Conservation (phyloP, 2,329 filamentous ascomycete species). For the Trichoderma pleuroti region DNA sequence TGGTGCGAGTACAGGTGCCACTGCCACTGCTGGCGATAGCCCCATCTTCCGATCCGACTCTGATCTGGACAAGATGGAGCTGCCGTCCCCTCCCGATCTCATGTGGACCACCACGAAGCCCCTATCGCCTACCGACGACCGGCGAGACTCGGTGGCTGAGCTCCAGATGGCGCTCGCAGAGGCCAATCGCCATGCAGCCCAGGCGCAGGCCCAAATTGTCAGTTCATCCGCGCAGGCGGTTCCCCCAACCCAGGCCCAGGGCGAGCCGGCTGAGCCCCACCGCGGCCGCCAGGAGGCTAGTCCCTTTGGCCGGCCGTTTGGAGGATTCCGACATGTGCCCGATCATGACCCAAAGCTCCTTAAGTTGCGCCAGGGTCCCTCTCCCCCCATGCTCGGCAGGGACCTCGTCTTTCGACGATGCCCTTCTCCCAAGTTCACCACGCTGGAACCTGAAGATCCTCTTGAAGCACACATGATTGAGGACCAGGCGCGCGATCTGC, state of each 20-base stretch:
- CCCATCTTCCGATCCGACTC: conserved; percentile 35
- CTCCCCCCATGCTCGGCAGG: conserved; percentile 83
- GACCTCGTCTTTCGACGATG: conserved; percentile 80
- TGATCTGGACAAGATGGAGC: conserved; percentile 43
- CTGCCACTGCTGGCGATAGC: conserved; percentile 14
- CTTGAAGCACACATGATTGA: conserved; percentile 45
- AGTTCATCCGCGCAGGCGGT: background rate
- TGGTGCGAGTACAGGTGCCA: background rate
- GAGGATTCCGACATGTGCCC: conserved; percentile 36
- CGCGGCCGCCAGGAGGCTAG: conserved; percentile 35
- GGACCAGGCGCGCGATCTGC: conserved; percentile 51
- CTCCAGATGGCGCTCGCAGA: conserved; percentile 19
- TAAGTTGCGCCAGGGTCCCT: conserved; percentile 51
- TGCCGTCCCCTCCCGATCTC: conserved; percentile 38
- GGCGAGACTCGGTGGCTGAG: conserved; percentile 29
- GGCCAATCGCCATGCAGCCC: conserved; percentile 17
- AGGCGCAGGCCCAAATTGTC: conserved; percentile 20
- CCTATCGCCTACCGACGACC: conserved; percentile 25
- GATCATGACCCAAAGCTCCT: conserved; percentile 39
- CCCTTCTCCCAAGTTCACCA: conserved; percentile 76
- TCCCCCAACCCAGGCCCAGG: background rate
- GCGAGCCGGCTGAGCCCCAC: conserved; percentile 17
- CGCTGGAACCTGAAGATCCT: conserved; percentile 74
- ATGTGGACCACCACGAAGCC: conserved; percentile 41
- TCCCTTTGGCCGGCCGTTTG: conserved; percentile 45